Percentiles rank a stretch among this genome's conserved stretches.
Evolutionary conservation across 768 basidiomycete species (phyloP).

Genomic region (Exsudoporus frostii): DNA sequence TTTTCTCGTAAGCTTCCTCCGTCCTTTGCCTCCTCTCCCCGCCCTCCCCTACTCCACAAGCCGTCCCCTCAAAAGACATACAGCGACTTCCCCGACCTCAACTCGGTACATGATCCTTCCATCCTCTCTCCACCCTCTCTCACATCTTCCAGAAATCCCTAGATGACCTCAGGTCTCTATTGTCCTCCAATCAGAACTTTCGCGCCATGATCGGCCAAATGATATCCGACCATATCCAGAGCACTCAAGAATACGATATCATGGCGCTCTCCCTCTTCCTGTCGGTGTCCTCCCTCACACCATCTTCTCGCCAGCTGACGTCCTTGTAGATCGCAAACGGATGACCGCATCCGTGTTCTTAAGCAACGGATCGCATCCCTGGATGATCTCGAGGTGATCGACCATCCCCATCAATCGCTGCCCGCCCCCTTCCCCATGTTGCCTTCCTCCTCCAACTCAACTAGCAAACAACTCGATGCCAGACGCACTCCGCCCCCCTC

Average conservation of each 20-base stretch:
- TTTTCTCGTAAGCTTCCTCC: constrained; percentile 3
- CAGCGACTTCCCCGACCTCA: constrained; percentile 17
- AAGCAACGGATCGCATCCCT: constrained; percentile 31
- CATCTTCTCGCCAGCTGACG: neutral
- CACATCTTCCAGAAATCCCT: constrained; percentile 22
- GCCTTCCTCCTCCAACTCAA: neutral
- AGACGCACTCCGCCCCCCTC: constrained; percentile 15
- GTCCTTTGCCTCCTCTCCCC: neutral
- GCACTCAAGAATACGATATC: constrained; percentile 33
- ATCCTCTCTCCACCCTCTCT: neutral
- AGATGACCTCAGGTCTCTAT: constrained; percentile 27
- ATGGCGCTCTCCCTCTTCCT: constrained; percentile 38
- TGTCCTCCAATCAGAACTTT: constrained; percentile 17
- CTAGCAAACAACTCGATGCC: neutral
- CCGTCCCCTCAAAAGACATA: constrained; percentile 10
- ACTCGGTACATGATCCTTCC: constrained; percentile 1
- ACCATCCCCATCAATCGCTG: neutral
- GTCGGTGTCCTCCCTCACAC: constrained; percentile 26
- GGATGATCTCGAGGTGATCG: constrained; percentile 1
- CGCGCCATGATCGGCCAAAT: constrained; percentile 20
- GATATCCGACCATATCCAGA: constrained; percentile 27
- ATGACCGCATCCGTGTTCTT: constrained; percentile 39
- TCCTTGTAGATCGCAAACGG: constrained; percentile 32
- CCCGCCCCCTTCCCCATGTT: constrained; percentile 1
- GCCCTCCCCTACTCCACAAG: neutral